These are phyloP conservation scores for Arthroderma sp. DNA, from an alignment of 2,329 filamentous ascomycete species.

Conservation along the genomic window DNA sequence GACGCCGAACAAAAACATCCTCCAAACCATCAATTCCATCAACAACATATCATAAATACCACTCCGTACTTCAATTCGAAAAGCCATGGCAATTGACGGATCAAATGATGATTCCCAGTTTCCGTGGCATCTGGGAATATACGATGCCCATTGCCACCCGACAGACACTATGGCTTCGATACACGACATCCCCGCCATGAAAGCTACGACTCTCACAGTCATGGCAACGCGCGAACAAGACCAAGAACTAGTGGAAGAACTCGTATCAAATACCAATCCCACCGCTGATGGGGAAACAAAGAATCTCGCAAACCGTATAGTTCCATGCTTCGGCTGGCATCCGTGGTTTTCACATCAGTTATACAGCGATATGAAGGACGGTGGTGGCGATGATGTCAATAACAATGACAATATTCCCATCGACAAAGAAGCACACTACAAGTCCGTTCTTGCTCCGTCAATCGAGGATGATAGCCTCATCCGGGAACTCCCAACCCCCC, in stretches of 20 bases:
- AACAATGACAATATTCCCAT: slow-evolving; percentile 5
- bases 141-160: slow-evolving; percentile 54
- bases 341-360: slow-evolving; percentile 56
- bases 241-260: slow-evolving; percentile 40
- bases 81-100: background rate
- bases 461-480: slow-evolving; percentile 37
- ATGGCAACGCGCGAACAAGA: slow-evolving; percentile 52
- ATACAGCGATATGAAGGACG: slow-evolving; percentile 31
- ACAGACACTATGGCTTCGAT: slow-evolving; percentile 50
- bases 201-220: slow-evolving; percentile 43
- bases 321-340: slow-evolving; percentile 55
- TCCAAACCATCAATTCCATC: too few species aligned
- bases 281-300: too few species aligned
- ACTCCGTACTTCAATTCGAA: background rate
- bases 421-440: slow-evolving; percentile 37
- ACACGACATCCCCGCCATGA: slow-evolving; percentile 42
- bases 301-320: slow-evolving; percentile 26
- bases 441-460: slow-evolving; percentile 37
- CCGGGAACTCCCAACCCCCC: slow-evolving; percentile 39
- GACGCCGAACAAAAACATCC: too few species aligned
- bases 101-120: slow-evolving; percentile 21
- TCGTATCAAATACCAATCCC: too few species aligned
- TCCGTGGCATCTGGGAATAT: slow-evolving; percentile 50
- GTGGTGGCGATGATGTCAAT: background rate
- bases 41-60: too few species aligned